Base-by-base conservation (phyloP, 306 rosid genomes). In the Cucurbita moschata region DNA sequence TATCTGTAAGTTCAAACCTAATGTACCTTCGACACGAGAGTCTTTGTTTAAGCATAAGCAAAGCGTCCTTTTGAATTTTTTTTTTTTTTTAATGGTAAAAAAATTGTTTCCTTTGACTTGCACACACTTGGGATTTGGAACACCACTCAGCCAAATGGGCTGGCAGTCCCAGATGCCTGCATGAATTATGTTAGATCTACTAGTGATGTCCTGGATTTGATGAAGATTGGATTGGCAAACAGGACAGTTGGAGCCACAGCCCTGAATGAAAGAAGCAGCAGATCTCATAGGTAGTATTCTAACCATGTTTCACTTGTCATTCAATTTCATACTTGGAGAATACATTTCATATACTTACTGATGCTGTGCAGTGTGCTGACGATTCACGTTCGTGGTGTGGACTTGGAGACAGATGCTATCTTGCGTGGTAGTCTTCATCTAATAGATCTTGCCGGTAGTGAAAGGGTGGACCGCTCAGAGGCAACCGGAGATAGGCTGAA, bases 121-220 rank as follows among this genome's bases (percentile, higher is more conserved):
- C 98, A 82, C 89, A 94, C 98, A 88, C 98, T 94, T 77, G 98
- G 98, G 96, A 94, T 94, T 89, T 94, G 96, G 97, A 94, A 71
- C 83, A 81, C 95, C 64, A 68, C 98, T 87, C 97, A 84, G 75
- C 98, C 98, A 72, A 90, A 90, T 85, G 98, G 98, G 85, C 83
- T 94, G 83, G 94, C 96, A 79, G 97, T 90, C 69, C 98, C 98
- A 76, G 98, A 94, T 76, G 98, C 98, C 52, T 87, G 92, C 78
- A 86, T 94, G 98, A 90, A 94, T 83, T 79, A 89, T 73, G 98
- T 94, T 52, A 83, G 82, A 76, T 90, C 96, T 73, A 90, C 92
- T 76, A 23, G 79, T 58, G 94, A 94, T 80, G 97, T 94, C 74
- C 82, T 89, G 26, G 94, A 90, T 87, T 84, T 94, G 82, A 94